phyloP scores from a whole-genome alignment of 2,329 filamentous ascomycete genomes.

The Bipolaris zeicola region DNA sequence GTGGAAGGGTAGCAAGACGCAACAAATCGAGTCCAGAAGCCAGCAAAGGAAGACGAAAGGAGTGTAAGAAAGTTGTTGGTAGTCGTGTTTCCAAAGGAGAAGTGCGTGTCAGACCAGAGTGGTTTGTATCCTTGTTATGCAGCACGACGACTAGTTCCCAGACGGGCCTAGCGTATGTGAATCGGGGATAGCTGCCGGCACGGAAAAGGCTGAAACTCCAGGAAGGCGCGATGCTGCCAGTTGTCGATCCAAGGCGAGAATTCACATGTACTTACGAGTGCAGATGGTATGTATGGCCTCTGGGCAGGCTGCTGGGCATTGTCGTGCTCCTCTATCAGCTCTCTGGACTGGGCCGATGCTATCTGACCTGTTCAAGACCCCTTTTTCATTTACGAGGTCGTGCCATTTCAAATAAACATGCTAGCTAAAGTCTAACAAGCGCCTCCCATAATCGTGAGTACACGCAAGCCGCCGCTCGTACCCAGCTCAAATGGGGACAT shows the following conservation, averaged over 20 bases:
- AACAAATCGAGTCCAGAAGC: background rate
- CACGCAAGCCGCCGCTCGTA: conserved; percentile 14
- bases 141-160: background rate
- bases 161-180: background rate
- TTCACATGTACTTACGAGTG: no score
- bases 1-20: background rate
- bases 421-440: conserved; percentile 4
- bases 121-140: background rate
- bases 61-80: conserved; percentile 1
- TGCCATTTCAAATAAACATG: background rate
- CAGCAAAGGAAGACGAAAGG: background rate
- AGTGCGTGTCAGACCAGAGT: background rate
- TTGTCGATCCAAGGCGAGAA: background rate
- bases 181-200: conserved; percentile 5
- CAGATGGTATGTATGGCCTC: background rate
- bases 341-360: no score
- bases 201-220: conserved; percentile 6
- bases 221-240: background rate
- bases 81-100: conserved; percentile 5
- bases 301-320: background rate
- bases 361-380: background rate
- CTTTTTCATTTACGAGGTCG: background rate
- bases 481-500: conserved; percentile 1
- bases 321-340: background rate
- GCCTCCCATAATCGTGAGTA: conserved; percentile 3